Evolutionary conservation across 306 rosid genomes (phyloP), one percentile per base, ranked within the genome.

Genomic region (Begonia loranthoides): DNA sequence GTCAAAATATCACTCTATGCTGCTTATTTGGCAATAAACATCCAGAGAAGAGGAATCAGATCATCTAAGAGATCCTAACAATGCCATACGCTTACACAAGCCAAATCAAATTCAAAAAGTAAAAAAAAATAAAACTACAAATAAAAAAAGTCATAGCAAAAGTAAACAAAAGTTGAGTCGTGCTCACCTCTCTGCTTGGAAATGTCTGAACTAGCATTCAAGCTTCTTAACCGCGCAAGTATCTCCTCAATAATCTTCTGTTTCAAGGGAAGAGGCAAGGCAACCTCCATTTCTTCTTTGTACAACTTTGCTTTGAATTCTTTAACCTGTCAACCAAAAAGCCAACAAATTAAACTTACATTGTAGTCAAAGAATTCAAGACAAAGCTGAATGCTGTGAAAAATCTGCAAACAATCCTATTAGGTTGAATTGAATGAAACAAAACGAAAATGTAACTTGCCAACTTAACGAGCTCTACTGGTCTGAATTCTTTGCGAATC

Each of bases 181-280:
- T 52, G 66, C 81, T 57, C n/a, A 86, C 99, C 94, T 71, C 71
- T 79, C 61, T 90, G 94, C 70, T 51, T 59, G 58, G 72, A 69
- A 58, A 58, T 55, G 62, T 63, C 63, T 11, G 71, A 70, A 52
- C 63, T 67, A 46, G 59, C 58, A 68, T 74, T 74, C 83, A 73
- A 72, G 64, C 57, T 66, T 73, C 59, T 80, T 56, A 90, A 63
- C 71, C 70, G 78, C 52, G 60, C 64, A 73, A 82, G 52, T 28
- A 85, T 65, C 59, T 85, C 99, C 38, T 82, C 82, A 7, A 73
- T 54, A 50, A 90, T 60, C 62, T 70, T 80, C 79, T 68, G 79
- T 62, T 79, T 86, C 79, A 90, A 64, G 51, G 81, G 78, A 56
- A 49, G 68, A 16, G 94, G 84, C 68, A 90, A 72, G 70, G 80